Conservation (phyloP, 257 asterid genomes). For the Leptodermis oblonga region DNA sequence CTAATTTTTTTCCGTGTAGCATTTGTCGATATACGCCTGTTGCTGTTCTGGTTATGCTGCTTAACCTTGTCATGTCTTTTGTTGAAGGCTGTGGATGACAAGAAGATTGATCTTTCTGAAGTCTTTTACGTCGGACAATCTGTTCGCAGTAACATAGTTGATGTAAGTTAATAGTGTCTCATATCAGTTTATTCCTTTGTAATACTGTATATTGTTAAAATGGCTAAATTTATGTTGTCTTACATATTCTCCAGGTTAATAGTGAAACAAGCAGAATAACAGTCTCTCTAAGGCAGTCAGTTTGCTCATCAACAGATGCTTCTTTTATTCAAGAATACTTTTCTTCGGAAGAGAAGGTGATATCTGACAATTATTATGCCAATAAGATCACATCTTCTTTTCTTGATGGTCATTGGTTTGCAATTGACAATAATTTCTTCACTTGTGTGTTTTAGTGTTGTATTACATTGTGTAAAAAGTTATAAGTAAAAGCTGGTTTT, state of each 20-base stretch:
- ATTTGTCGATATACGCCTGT: not conserved
- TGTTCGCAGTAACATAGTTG: conserved; percentile 72
- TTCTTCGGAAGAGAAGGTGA: conserved; percentile 84
- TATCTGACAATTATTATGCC: not conserved
- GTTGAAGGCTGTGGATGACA: conserved; percentile 78
- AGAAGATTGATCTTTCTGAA: conserved; percentile 60
- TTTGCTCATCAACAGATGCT: conserved; percentile 73
- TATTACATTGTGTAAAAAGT: not conserved
- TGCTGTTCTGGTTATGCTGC: conserved; percentile 1
- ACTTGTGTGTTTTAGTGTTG: not conserved
- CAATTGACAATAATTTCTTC: not conserved
- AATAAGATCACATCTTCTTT: not conserved
- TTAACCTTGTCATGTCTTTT: not conserved
- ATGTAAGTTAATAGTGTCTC: conserved; percentile 44
- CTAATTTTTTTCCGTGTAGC: not conserved
- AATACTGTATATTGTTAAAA: conserved; percentile 2
- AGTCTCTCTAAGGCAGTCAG: conserved; percentile 80
- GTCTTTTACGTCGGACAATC: conserved; percentile 83
- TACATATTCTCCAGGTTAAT: conserved; percentile 53
- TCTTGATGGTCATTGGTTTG: not conserved
- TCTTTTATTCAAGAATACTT: conserved; percentile 88
- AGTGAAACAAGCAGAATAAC: conserved; percentile 74
- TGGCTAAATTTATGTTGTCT: conserved; percentile 12
- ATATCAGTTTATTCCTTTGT: conserved; percentile 8
- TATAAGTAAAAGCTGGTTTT: not conserved